These are phyloP conservation scores for Astrothelium subdiscretum DNA, from an alignment of 495 filamentous ascomycete genomes.

Conservation along the genomic window DNA sequence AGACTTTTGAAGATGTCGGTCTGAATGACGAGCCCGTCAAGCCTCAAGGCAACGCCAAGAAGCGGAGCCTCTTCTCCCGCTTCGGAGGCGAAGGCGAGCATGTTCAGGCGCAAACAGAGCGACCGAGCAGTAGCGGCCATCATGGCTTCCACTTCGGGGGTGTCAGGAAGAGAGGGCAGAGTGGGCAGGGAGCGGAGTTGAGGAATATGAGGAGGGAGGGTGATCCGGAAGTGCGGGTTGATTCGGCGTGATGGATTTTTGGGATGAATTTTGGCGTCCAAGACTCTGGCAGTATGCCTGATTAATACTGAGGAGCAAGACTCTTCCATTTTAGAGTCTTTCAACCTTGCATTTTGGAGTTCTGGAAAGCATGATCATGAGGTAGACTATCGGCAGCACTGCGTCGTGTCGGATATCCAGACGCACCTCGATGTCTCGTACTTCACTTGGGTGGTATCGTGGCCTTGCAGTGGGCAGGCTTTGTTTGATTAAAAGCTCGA, in stretches of 20 bases:
- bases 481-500: background rate
- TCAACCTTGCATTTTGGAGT: background rate
- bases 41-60: slow-evolving; percentile 41
- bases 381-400: background rate
- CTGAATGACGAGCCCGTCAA: slow-evolving; percentile 58
- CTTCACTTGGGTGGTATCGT: background rate
- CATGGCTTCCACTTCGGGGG: slow-evolving; percentile 16
- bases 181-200: slow-evolving; percentile 22
- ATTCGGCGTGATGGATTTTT: background rate
- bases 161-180: slow-evolving; percentile 22
- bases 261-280: too few species aligned
- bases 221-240: slow-evolving; percentile 1
- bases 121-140: slow-evolving; percentile 7
- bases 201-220: slow-evolving; percentile 16
- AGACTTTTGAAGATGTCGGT: slow-evolving; percentile 83
- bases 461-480: background rate
- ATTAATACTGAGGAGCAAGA: background rate
- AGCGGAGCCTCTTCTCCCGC: slow-evolving; percentile 71
- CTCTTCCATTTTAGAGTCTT: background rate
- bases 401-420: background rate
- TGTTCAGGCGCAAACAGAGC: slow-evolving; percentile 6
- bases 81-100: slow-evolving; percentile 35
- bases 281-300: too few species aligned
- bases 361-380: background rate
- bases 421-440: background rate